Base-by-base conservation (phyloP, 2,329 filamentous ascomycete genomes). In the Hypoxylon sp. region DNA sequence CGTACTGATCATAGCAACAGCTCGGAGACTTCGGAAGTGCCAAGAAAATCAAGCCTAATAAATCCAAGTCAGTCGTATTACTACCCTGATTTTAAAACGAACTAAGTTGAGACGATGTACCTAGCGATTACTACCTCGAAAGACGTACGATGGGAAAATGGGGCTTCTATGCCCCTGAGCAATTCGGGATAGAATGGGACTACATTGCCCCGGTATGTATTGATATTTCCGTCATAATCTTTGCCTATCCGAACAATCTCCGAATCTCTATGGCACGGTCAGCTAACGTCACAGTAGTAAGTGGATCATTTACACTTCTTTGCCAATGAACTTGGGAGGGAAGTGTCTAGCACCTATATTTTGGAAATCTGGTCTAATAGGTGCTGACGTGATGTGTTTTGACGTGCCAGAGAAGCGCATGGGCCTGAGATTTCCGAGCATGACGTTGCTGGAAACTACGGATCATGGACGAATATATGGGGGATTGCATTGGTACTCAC, bases 101-200 rank as follows among this genome's bases (percentile, higher is more conserved):
- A 13, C 24, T 50, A 24, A 39, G n/a, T 31, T 60, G 15, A 55
- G 29, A 21, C 6, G 55, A 32, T n/a, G 24, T 4, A 3, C 24
- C 24, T 29, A 65, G 62, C 29, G 3, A 4, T 4, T 75, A 73
- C 31, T 73, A 74, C 21, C 13, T 27, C 1, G 7, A 15, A 1
- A 27, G 19, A 19, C 61, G 70, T 44, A 2, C 6, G 1, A 2
- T 2, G 1, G 72, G 44, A 3, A 70, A 71, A 57, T 53, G 17
- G 0, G 59, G 66, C n/a, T 66, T 63, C 24, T 65, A 21, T 7
- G 60, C 72, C n/a, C 72, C 73, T 19, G 74, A 74, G 56, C 74
- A 75, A 66, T 75, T 75, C 46, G 67, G 68, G 21, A 7, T 15
- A 13, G 72, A 75, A 0, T 75, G 74, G 74, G 72, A 75, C 1